These are phyloP conservation scores for Ashbya aceris DNA, from an alignment of 1,139 yeast genomes.

Conservation along the genomic window DNA sequence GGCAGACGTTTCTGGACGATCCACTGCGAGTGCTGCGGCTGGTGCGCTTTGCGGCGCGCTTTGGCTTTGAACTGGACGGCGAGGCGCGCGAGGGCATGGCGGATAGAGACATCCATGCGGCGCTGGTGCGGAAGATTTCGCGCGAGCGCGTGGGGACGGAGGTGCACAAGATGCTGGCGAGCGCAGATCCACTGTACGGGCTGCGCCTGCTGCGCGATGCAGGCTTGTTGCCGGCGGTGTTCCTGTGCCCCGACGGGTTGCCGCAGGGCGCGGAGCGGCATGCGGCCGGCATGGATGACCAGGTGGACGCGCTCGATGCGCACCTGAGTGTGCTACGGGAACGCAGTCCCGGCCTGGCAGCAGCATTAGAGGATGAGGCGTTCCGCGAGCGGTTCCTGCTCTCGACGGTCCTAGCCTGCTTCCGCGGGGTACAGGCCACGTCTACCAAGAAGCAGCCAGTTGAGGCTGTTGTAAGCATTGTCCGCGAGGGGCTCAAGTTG, in stretches of 20 bases:
- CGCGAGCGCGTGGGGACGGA: conserved; percentile 89
- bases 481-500: conserved; percentile 64
- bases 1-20: conserved; percentile 81
- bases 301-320: background rate
- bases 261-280: background rate
- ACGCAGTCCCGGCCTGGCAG: background rate
- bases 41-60: conserved; percentile 76
- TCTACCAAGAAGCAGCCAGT: conserved; percentile 10
- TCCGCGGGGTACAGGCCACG: conserved; percentile 8
- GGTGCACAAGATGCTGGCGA: conserved; percentile 60
- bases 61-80: conserved; percentile 54
- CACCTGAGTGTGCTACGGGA: background rate
- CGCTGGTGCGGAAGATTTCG: conserved; percentile 67
- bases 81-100: conserved; percentile 61
- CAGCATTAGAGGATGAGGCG: background rate
- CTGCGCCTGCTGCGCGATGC: conserved; percentile 48
- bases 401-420: conserved; percentile 18
- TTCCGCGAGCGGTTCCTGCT: conserved; percentile 4
- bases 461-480: conserved; percentile 31
- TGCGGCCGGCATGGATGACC: background rate
- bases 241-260: conserved; percentile 25
- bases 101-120: conserved; percentile 44
- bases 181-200: conserved; percentile 57
- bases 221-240: conserved; percentile 50
- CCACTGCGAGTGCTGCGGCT: conserved; percentile 82